Evolutionary conservation across 2,329 filamentous ascomycete species (phyloP).

Genomic region (Magnaporthiopsis rhizophila): DNA sequence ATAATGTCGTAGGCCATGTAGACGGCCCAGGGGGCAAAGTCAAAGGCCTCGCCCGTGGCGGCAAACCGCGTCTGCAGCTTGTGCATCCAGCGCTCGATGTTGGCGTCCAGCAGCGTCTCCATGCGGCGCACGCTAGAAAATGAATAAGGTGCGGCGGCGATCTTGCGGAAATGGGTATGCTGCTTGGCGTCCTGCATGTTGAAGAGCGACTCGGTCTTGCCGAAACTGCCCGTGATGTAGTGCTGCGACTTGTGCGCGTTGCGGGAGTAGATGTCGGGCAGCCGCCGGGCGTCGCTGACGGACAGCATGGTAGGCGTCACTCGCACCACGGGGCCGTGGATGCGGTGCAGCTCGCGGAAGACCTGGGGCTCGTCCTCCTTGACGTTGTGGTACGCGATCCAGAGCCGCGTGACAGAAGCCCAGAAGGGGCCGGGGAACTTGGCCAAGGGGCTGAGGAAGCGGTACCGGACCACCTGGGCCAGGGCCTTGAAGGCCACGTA

Average conservation of each 20-base stretch:
- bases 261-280: conserved; percentile 48
- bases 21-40: conserved; percentile 48
- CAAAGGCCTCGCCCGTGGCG: conserved; percentile 34
- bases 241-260: conserved; percentile 48
- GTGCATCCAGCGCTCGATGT: conserved; percentile 41
- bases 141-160: conserved; percentile 45
- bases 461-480: conserved; percentile 40
- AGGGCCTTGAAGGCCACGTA: conserved; percentile 15
- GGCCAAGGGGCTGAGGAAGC: conserved; percentile 43
- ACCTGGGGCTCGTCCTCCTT: conserved; percentile 35
- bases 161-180: conserved; percentile 45
- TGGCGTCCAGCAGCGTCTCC: conserved; percentile 45
- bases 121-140: conserved; percentile 50
- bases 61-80: conserved; percentile 39
- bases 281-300: conserved; percentile 42
- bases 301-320: conserved; percentile 45
- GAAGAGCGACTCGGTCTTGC: conserved; percentile 46
- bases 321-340: conserved; percentile 40
- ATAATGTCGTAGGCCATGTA: conserved; percentile 52
- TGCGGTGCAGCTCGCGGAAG: conserved; percentile 28
- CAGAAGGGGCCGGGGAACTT: conserved; percentile 48
- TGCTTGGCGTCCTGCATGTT: conserved; percentile 45
- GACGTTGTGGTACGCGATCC: conserved; percentile 44
- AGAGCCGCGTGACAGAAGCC: conserved; percentile 41
- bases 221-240: conserved; percentile 51